phyloP scores from a whole-genome alignment of 257 asterid species.

The Ilex asprella region DNA sequence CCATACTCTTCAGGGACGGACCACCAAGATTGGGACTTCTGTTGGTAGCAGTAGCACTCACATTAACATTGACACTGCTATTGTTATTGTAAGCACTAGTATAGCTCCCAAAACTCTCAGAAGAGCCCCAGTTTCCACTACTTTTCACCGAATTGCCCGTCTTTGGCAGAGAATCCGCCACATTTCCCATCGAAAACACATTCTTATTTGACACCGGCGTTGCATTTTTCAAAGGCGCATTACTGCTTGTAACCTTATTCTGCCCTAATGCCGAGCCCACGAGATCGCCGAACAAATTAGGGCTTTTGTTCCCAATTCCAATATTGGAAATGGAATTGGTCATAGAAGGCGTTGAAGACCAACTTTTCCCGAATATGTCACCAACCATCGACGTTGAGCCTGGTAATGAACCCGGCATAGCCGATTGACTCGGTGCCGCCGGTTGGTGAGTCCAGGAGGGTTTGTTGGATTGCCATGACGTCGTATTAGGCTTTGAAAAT shows the following conservation, averaged over 20 bases:
- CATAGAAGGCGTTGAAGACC: constrained; percentile 56
- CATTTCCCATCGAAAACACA: constrained; percentile 52
- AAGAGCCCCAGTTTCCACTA: constrained; percentile 37
- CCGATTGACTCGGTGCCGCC: constrained; percentile 35
- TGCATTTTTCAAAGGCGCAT: constrained; percentile 59
- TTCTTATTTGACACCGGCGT: constrained; percentile 34
- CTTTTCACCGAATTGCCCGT: constrained; percentile 26
- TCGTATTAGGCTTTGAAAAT: constrained; percentile 12
- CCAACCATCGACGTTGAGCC: constrained; percentile 89
- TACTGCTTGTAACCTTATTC: constrained; percentile 41
- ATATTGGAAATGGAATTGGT: constrained; percentile 11
- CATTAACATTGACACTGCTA: constrained; percentile 32
- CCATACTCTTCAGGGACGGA: constrained; percentile 47
- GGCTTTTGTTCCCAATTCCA: constrained; percentile 71
- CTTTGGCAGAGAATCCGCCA: constrained; percentile 73
- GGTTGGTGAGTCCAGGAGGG: constrained; percentile 88
- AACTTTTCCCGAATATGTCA: constrained; percentile 81
- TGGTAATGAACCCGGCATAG: constrained; percentile 32
- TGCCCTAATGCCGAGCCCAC: constrained; percentile 57
- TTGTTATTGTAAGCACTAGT: constrained; percentile 29
- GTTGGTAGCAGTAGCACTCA: constrained; percentile 32
- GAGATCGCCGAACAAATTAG: constrained; percentile 86
- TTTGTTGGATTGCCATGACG: constrained; percentile 43
- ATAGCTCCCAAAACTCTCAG: constrained; percentile 22
- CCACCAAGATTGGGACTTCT: constrained; percentile 45